phyloP scores from a whole-genome alignment of 345 rosid genomes.

The Arabis alpina region DNA sequence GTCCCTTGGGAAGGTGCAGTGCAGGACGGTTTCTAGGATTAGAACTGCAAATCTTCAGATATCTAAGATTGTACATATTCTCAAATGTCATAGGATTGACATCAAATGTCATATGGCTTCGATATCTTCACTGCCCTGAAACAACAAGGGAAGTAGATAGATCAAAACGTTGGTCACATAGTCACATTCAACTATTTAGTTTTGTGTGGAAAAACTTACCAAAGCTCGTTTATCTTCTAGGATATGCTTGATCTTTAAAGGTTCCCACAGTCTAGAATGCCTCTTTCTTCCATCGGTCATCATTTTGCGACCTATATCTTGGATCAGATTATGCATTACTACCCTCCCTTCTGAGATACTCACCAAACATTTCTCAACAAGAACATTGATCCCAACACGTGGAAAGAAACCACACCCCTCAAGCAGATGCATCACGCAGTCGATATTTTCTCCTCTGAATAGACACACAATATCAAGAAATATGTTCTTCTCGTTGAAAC shows the following conservation, averaged over 20 bases:
- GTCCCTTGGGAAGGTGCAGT: no score
- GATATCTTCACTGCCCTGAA: conserved; percentile 28
- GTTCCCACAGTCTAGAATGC: conserved; percentile 21
- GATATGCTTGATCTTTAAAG: conserved; percentile 1
- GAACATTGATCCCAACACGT: conserved; percentile 27
- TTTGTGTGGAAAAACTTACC: no score
- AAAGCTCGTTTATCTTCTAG: conserved; percentile 2
- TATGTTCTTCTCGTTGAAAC: conserved; percentile 8
- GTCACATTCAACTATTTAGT: not conserved
- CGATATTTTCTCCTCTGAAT: conserved; percentile 6
- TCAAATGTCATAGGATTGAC: no score
- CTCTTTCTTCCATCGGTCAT: conserved; percentile 16
- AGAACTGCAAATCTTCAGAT: no score
- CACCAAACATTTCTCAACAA: conserved; percentile 37
- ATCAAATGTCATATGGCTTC: conserved; percentile 16
- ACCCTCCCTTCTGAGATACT: not conserved
- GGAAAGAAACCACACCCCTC: conserved; percentile 36
- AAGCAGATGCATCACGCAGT: not conserved
- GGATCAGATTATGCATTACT: conserved; percentile 29
- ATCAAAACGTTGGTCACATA: not conserved
- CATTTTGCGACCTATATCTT: conserved; percentile 26
- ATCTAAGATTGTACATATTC: no score
- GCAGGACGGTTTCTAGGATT: no score
- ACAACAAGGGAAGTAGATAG: not conserved
- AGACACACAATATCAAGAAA: conserved; percentile 15